Evolutionary conservation across 1,284 basidiomycete species (phyloP), one percentile per base, ranked within the genome.

Genomic region (Moesziomyces globuligerus): DNA sequence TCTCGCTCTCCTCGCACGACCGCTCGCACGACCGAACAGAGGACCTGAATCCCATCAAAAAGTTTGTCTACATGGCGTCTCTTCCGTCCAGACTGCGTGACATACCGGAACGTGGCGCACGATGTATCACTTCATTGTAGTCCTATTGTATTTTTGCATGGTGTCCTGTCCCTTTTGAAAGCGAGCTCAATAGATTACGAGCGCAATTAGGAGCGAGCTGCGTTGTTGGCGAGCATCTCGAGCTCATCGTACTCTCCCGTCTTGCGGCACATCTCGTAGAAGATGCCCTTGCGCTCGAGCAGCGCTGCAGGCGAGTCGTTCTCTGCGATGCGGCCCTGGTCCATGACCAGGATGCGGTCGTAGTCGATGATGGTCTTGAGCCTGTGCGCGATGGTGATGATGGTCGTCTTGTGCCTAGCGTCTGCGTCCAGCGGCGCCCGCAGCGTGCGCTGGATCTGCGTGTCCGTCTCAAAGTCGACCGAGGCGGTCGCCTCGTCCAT

Each of bases 321-420:
- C 68, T 87, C 86, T 9, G 85, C 72, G 6, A 86, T 83, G 21
- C 76, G 60, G 15, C 85, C 85, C 38, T 84, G 80, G 52, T 85
- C 85, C 49, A 86, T 80, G 11, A 86, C 86, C 24, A 86, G 75
- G 45, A 87, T 85, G 62, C 83, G 84, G 67, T 80, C 80, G 53
- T 81, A 83, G 26, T 80, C 78, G 48, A 83, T 81, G 42, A 84
- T 78, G 3, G 83, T 79, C 34, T 79, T 69, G 8, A 84, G 72
- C 9, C 82, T 72, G 56, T 91, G 90, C 0, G 92, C 92, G 68
- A 94, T 93, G 1, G 91, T 93, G 64, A 95, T 87, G 21, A 94
- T 88, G 34, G 92, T 89, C 0, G 90, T 59, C 51, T 66, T 66
- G 21, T 58, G 50, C 18, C 38, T 53, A 3, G 20, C 34, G n/a